A percentile compares a stretch with the other conserved stretches of the same genome.
These are phyloP conservation scores for Uronychia binucleata DNA, from an alignment of 73 alveolate genomes.

Conservation along the genomic window DNA sequence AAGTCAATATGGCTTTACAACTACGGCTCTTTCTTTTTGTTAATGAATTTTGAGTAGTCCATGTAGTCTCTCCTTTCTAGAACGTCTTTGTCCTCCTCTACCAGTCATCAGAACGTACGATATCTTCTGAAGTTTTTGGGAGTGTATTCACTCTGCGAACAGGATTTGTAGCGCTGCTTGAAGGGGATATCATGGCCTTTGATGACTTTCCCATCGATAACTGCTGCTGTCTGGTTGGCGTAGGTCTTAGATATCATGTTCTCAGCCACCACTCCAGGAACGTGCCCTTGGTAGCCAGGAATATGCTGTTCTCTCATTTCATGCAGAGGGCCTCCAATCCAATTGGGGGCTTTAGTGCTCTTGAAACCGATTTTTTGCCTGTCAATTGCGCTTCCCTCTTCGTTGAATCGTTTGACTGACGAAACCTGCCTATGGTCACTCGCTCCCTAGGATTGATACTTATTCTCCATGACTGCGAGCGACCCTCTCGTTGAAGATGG, in stretches of 20 bases:
- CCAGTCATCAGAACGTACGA: not conserved
- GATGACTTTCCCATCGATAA: conserved; percentile 4
- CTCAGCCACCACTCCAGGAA: conserved; percentile 30
- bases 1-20: not conserved
- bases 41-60: not conserved
- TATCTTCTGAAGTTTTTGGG: conserved; percentile 34
- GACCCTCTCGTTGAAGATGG: not conserved
- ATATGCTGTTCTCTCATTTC: conserved; percentile 25
- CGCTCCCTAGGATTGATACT: not conserved
- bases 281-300: conserved; percentile 46
- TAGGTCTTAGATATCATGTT: conserved; percentile 21
- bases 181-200: conserved; percentile 16
- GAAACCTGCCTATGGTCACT: not conserved
- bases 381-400: not conserved
- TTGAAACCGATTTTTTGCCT: conserved; percentile 8
- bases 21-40: conserved; percentile 2
- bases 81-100: not conserved
- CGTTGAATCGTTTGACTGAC: not conserved
- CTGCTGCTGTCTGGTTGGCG: conserved; percentile 22
- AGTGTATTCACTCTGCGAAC: conserved; percentile 1
- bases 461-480: not conserved
- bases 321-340: conserved; percentile 47
- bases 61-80: conserved; percentile 21
- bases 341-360: conserved; percentile 15
- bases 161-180: not conserved